phyloP scores from a whole-genome alignment of 768 basidiomycete genomes.

The Cantharellus anzutake region DNA sequence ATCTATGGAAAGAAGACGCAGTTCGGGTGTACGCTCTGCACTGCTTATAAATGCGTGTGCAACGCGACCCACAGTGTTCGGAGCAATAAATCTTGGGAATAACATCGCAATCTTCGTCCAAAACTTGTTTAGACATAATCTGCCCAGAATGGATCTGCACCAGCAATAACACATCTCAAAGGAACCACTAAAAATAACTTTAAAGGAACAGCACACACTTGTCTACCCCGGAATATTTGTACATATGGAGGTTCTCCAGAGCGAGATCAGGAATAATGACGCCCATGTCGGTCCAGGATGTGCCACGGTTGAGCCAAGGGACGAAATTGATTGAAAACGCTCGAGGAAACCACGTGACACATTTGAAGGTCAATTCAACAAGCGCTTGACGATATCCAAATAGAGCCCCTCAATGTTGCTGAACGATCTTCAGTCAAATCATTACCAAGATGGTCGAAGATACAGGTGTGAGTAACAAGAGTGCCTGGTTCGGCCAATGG shows the following conservation, averaged over 20 bases:
- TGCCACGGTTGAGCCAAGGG: no score
- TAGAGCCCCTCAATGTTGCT: no score
- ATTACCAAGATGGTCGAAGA: no score
- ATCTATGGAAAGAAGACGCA: constrained; percentile 40
- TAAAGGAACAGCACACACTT: constrained; percentile 29
- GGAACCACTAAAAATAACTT: neutral
- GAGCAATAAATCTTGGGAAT: constrained; percentile 70
- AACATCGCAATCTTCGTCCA: constrained; percentile 86
- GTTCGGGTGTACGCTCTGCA: neutral
- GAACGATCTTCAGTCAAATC: no score
- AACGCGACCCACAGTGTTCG: constrained; percentile 53
- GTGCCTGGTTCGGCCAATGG: no score
- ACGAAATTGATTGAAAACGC: no score
- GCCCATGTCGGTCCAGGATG: neutral
- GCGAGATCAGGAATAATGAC: constrained; percentile 33
- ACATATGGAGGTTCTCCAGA: constrained; percentile 57
- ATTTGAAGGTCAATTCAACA: no score
- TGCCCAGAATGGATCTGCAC: constrained; percentile 51
- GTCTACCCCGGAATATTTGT: constrained; percentile 66
- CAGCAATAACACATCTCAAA: constrained; percentile 4
- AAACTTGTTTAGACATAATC: constrained; percentile 62
- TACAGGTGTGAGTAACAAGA: no score
- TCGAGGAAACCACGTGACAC: no score
- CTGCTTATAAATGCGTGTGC: neutral
- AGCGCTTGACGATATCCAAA: no score